Conservation (phyloP, 768 basidiomycete species). For the Russula vinacea region DNA sequence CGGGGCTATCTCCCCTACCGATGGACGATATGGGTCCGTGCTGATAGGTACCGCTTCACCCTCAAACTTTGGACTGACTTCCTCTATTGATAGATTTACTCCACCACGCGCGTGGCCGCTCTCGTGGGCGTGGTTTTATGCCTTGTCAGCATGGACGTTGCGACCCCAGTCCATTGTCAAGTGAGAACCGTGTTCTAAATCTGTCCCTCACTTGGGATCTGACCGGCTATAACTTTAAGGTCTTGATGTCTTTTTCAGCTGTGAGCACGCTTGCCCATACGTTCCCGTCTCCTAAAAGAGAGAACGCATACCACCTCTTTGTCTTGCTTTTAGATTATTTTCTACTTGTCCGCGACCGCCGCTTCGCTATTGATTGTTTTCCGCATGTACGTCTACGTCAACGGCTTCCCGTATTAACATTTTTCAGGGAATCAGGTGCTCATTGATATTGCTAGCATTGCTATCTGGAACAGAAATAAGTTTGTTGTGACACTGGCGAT, state of each 20-base stretch:
- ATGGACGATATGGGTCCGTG: background rate
- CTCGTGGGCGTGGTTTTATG: background rate
- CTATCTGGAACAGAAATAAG: slow-evolving; percentile 4
- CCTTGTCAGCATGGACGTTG: background rate
- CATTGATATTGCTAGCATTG: background rate
- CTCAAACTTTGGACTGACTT: background rate
- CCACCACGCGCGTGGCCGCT: background rate
- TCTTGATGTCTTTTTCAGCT: background rate
- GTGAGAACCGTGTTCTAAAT: background rate
- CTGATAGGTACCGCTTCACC: background rate
- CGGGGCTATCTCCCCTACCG: background rate
- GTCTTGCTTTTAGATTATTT: background rate
- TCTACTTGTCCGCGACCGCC: background rate
- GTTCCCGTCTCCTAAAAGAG: background rate
- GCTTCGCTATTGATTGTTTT: slow-evolving; percentile 4
- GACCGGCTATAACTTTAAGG: background rate
- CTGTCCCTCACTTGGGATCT: background rate
- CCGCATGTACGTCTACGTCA: slow-evolving; percentile 1
- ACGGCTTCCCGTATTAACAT: background rate
- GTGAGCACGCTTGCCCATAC: background rate
- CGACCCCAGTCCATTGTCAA: background rate
- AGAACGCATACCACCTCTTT: background rate
- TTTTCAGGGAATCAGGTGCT: background rate
- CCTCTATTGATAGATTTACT: background rate
- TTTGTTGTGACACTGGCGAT: background rate